These are phyloP conservation scores for Plasmodium reichenowi DNA, from an alignment of 169 alveolate species.

Conservation along the genomic window DNA sequence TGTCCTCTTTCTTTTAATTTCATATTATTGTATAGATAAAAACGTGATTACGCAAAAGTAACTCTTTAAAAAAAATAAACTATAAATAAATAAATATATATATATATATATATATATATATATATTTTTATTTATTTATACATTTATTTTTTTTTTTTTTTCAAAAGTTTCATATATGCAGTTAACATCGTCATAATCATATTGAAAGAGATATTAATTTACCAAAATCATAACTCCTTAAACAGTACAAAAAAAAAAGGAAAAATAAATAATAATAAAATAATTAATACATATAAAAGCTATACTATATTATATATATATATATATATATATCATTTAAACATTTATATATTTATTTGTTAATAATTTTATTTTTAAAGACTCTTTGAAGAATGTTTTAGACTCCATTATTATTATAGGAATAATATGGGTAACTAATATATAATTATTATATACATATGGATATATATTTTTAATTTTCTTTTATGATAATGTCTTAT, in stretches of 20 bases:
- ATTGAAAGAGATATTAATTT: constrained; percentile 55
- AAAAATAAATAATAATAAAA: constrained; percentile 2
- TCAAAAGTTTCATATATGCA: constrained; percentile 23
- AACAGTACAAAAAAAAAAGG: constrained; percentile 22
- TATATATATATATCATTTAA: background rate
- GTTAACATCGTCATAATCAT: constrained; percentile 35
- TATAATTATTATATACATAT: background rate
- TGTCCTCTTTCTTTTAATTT: constrained; percentile 42
- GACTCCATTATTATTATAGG: constrained; percentile 63
- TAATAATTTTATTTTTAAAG: constrained; percentile 20
- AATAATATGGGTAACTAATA: constrained; percentile 64
- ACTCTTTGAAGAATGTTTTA: constrained; percentile 53
- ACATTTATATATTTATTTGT: too few relatives aligned
- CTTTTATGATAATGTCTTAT: background rate
- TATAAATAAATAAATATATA: background rate
- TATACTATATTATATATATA: background rate
- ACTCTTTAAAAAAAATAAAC: constrained; percentile 15
- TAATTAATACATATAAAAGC: background rate
- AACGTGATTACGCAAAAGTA: constrained; percentile 44
- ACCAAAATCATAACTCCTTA: constrained; percentile 48
- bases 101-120: background rate
- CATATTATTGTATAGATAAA: constrained; percentile 61
- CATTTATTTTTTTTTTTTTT: background rate
- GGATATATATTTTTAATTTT: background rate
- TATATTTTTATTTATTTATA: background rate